Base-by-base conservation (phyloP, 140 eudicot species). In the Oenanthe javanica region DNA sequence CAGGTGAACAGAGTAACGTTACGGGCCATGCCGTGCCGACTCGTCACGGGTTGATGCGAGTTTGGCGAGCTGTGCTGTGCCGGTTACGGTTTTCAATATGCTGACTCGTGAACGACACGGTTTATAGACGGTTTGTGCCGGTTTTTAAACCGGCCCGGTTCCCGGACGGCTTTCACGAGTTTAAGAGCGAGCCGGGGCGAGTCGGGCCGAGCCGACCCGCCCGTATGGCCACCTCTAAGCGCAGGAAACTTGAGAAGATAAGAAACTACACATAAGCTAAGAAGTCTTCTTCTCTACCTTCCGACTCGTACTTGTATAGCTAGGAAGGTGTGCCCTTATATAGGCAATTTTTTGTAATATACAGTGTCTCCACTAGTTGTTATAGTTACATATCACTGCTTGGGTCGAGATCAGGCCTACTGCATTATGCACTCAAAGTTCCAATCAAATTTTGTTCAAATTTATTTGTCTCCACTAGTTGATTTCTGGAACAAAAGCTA, bases 301-400 rank as follows among this genome's bases (percentile, higher is more conserved):
- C 16, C 70, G 15, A 76, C 38, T 76, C 46, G 21, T 21, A 50
- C 64, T 76, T 76, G 43, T 25, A 76, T 27, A 31, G n/a, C 19
- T 36, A 49, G n/a, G 16, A 42, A 49, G 52, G 64, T 36, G 14
- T 21, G 2, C 50, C 79, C 55, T 72, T 81, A 73, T 81, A 81
- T 81, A 81, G 84, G 84, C 75, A 81, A 81, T 27, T 54, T 11
- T 64, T 81, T 36, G 50, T 25, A 59, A 9, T 55, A 38, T 27
- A 57, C 45, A 74, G 75, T 14, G 48, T 61, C 79, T 81, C 75
- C 80, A 81, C 84, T 74, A 46, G 42, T 31, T 27, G 52, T 23
- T 81, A 72, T 21, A 2, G 54, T 50, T 15, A 50, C 18, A 50
- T 15, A 50, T 64, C 36, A 25, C 25, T 25, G 40, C 72, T 23